Evolutionary conservation across 768 basidiomycete species (phyloP).

Genomic region (Phlebiopsis flavidoalba): DNA sequence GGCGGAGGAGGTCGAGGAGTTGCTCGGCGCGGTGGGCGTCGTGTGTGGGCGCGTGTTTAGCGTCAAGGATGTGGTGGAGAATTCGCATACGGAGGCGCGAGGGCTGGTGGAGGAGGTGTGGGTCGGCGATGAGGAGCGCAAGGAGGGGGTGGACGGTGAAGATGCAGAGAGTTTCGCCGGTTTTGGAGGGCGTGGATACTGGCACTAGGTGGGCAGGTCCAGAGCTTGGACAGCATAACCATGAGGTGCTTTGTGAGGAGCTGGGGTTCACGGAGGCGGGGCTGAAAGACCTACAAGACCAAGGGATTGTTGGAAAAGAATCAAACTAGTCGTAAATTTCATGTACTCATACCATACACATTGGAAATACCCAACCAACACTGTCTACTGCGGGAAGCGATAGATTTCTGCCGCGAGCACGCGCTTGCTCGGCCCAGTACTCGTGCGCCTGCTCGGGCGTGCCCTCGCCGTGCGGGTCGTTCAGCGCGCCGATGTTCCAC

Average conservation of each 20-base stretch:
- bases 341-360: background rate
- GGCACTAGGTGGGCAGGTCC: conserved; percentile 67
- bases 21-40: conserved; percentile 47
- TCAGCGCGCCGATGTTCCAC: conserved; percentile 19
- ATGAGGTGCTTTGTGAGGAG: conserved; percentile 26
- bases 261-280: conserved; percentile 24
- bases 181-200: conserved; percentile 53
- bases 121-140: conserved; percentile 31
- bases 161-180: conserved; percentile 61
- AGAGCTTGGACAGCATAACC: conserved; percentile 45
- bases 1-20: conserved; percentile 47
- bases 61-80: conserved; percentile 59
- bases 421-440: conserved; percentile 10
- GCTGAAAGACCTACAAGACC: conserved; percentile 16
- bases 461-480: conserved; percentile 1
- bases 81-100: conserved; percentile 49
- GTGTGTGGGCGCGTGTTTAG: conserved; percentile 61
- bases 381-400: conserved; percentile 14
- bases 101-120: conserved; percentile 56
- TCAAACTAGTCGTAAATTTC: background rate
- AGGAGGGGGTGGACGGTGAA: conserved; percentile 55
- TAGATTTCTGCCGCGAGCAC: conserved; percentile 30
- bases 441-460: background rate
- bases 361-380: background rate
- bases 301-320: conserved; percentile 23